phyloP scores from a whole-genome alignment of 1,139 yeast species.

The Geotrichum reessii region DNA sequence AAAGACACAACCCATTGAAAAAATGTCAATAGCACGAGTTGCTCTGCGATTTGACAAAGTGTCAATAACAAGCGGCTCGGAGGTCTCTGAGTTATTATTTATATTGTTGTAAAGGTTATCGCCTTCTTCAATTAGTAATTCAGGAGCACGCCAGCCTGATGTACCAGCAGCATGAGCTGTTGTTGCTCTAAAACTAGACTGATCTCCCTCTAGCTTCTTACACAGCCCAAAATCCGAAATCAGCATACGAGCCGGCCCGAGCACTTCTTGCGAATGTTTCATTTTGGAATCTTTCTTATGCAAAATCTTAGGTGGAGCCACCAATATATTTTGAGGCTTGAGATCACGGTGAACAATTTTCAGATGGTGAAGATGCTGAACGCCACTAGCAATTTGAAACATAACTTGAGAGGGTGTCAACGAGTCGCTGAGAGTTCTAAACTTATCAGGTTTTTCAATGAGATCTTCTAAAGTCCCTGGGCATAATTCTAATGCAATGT shows the following conservation, averaged over 20 bases:
- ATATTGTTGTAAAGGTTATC: constrained; percentile 12
- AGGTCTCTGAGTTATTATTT: constrained; percentile 43
- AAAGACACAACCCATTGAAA: constrained; percentile 91
- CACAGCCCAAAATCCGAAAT: constrained; percentile 96
- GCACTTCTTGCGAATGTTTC: constrained; percentile 30
- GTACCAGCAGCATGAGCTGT: constrained; percentile 95
- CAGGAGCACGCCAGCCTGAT: constrained; percentile 98
- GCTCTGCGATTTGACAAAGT: constrained; percentile 51
- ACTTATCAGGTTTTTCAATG: constrained; percentile 38
- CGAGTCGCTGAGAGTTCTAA: background rate
- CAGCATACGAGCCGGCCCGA: constrained; percentile 54
- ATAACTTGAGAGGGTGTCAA: constrained; percentile 53
- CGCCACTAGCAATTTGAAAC: constrained; percentile 75
- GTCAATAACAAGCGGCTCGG: constrained; percentile 38
- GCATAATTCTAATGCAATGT: constrained; percentile 90
- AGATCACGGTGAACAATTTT: constrained; percentile 94
- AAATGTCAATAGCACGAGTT: constrained; percentile 88
- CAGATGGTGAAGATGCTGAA: constrained; percentile 78
- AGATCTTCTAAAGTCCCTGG: constrained; percentile 84
- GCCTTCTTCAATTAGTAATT: constrained; percentile 44
- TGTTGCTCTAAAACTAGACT: constrained; percentile 88
- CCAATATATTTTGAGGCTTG: constrained; percentile 91
- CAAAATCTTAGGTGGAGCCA: constrained; percentile 58
- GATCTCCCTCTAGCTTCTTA: constrained; percentile 84
- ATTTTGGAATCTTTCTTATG: constrained; percentile 23